phyloP scores from a whole-genome alignment of 2,329 filamentous ascomycete genomes.

The Thelonectria discophora region DNA sequence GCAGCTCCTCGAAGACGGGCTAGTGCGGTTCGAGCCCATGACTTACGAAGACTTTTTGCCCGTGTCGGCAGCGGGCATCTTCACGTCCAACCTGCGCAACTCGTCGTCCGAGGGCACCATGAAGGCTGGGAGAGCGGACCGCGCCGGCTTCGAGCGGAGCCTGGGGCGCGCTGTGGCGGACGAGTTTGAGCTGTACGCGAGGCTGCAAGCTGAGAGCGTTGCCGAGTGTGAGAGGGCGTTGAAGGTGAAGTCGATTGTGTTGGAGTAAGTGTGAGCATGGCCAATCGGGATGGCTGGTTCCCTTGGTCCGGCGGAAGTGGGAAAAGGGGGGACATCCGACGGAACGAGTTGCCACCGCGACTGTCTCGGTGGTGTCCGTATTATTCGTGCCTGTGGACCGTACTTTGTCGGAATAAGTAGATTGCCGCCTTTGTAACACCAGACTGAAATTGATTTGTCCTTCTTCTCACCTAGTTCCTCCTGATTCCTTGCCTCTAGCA shows the following conservation, averaged over 20 bases:
- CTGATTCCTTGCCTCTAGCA: too few species aligned
- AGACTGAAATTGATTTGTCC: background rate
- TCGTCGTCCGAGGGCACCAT: background rate
- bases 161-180: background rate
- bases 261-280: background rate
- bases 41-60: constrained; percentile 63
- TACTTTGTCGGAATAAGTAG: background rate
- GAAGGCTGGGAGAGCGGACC: background rate
- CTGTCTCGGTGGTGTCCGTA: background rate
- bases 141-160: constrained; percentile 5
- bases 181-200: constrained; percentile 9
- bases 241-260: background rate
- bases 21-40: constrained; percentile 51
- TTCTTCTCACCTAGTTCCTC: too few species aligned
- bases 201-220: constrained; percentile 4
- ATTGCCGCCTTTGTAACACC: background rate
- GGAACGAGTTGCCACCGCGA: background rate
- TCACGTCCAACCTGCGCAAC: constrained; percentile 49
- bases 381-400: too few species aligned
- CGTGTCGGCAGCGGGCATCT: constrained; percentile 59
- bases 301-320: constrained; percentile 2
- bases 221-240: background rate
- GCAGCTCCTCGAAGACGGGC: constrained; percentile 42
- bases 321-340: background rate
- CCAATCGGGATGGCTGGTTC: background rate